Conservation (phyloP, 2,329 filamentous ascomycete genomes). For the Aspergillus thermomutatus region DNA sequence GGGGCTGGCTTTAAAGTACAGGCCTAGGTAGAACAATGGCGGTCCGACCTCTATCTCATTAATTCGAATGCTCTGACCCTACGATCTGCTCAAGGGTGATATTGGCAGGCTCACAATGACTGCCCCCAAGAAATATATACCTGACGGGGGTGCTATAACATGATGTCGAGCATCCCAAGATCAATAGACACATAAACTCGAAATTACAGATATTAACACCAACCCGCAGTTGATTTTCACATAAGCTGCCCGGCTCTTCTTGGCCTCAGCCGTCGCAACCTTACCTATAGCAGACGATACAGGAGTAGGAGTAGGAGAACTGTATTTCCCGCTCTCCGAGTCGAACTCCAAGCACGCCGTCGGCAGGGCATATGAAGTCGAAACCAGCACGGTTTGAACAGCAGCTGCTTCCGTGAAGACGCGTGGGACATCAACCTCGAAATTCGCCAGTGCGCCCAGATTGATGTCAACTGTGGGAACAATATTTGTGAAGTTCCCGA, state of each 20-base stretch:
- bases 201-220: not conserved
- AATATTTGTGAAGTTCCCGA: constrained; percentile 16
- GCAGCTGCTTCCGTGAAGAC: not conserved
- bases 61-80: not conserved
- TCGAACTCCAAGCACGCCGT: constrained; percentile 19
- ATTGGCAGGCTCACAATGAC: not conserved
- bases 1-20: no score
- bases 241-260: not conserved
- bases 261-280: not conserved
- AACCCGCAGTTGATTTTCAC: not conserved
- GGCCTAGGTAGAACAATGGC: not conserved
- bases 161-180: not conserved
- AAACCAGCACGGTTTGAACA: constrained; percentile 3
- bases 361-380: constrained; percentile 13
- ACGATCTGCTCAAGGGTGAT: not conserved
- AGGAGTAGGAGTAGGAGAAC: not conserved
- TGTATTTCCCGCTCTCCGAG: constrained; percentile 1
- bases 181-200: not conserved
- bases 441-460: constrained; percentile 13
- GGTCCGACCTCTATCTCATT: no score
- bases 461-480: constrained; percentile 17
- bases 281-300: not conserved
- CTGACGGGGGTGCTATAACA: not conserved
- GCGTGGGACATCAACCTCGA: constrained; percentile 11
- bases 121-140: not conserved